Conservation (phyloP, 257 asterid species). For the Solanum piurae region DNA sequence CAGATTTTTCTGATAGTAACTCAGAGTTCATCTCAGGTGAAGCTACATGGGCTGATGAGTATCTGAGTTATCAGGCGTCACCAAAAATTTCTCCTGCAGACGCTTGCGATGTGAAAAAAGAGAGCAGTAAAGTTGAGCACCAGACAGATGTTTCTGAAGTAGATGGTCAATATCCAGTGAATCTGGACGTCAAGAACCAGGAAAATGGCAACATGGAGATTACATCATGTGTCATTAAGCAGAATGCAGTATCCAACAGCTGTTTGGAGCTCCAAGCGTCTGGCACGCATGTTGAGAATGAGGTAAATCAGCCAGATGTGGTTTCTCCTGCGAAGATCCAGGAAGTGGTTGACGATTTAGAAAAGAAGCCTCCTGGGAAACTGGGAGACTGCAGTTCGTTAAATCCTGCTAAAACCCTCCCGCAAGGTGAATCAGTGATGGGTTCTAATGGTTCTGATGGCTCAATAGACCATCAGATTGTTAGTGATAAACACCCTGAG, state of each 20-base stretch:
- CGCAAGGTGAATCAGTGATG: neutral
- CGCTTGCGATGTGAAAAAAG: constrained; percentile 5
- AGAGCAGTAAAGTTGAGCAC: constrained; percentile 9
- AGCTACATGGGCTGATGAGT: constrained; percentile 36
- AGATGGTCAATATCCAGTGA: constrained; percentile 9
- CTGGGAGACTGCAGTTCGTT: constrained; percentile 18
- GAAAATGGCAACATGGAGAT: constrained; percentile 14
- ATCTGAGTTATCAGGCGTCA: constrained; percentile 18
- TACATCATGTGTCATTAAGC: constrained; percentile 18
- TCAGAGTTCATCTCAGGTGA: constrained; percentile 30
- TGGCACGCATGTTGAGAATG: neutral
- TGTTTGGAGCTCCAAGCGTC: neutral
- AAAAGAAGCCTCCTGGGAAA: constrained; percentile 20
- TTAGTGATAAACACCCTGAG: constrained; percentile 17
- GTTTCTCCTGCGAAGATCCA: constrained; percentile 15
- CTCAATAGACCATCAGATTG: constrained; percentile 13
- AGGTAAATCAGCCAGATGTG: constrained; percentile 1
- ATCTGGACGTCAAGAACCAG: constrained; percentile 13
- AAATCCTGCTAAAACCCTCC: constrained; percentile 10
- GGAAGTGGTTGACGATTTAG: constrained; percentile 17
- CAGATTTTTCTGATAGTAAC: constrained; percentile 12
- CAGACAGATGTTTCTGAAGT: constrained; percentile 16
- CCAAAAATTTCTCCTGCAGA: constrained; percentile 15
- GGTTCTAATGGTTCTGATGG: constrained; percentile 24
- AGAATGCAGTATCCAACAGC: neutral